Evolutionary conservation across 192 early-diverging fungal genomes (phyloP).

Genomic region (Dissophora ornata): DNA sequence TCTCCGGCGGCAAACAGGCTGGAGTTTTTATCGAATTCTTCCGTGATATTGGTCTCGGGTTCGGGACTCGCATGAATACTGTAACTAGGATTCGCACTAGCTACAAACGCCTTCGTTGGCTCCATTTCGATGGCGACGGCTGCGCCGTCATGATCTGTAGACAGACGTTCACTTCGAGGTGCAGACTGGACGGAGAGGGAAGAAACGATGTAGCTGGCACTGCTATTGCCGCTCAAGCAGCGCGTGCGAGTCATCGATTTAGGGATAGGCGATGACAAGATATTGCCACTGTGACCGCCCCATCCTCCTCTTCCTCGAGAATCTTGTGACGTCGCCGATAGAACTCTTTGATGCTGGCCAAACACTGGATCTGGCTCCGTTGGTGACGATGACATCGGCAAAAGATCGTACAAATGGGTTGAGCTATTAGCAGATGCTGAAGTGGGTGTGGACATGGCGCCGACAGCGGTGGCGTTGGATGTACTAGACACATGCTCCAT

Average conservation of each 20-base stretch:
- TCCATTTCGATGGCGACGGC: background rate
- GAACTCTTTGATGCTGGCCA: slow-evolving; percentile 4
- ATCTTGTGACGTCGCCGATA: slow-evolving; percentile 12
- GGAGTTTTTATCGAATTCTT: background rate
- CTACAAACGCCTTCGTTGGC: background rate
- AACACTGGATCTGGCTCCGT: background rate
- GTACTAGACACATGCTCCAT: background rate
- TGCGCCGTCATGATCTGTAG: background rate
- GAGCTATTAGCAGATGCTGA: background rate
- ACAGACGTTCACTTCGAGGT: background rate
- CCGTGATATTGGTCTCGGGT: background rate
- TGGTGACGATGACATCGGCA: background rate
- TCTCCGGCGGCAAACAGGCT: background rate
- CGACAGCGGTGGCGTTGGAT: background rate
- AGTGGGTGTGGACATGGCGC: slow-evolving; percentile 1
- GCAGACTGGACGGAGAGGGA: slow-evolving; percentile 5
- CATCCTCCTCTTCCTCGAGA: background rate
- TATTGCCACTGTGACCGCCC: background rate
- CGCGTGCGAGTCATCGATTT: slow-evolving; percentile 6
- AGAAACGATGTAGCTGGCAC: slow-evolving; percentile 1
- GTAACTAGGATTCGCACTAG: background rate
- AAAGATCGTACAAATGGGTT: slow-evolving; percentile 1
- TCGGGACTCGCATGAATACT: slow-evolving; percentile 11
- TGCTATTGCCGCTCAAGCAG: slow-evolving; percentile 16
- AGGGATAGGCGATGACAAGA: background rate